Evolutionary conservation across 2,329 filamentous ascomycete species (phyloP), one percentile per base, ranked within the genome.

Genomic region (Didymosphaeria variabile): DNA sequence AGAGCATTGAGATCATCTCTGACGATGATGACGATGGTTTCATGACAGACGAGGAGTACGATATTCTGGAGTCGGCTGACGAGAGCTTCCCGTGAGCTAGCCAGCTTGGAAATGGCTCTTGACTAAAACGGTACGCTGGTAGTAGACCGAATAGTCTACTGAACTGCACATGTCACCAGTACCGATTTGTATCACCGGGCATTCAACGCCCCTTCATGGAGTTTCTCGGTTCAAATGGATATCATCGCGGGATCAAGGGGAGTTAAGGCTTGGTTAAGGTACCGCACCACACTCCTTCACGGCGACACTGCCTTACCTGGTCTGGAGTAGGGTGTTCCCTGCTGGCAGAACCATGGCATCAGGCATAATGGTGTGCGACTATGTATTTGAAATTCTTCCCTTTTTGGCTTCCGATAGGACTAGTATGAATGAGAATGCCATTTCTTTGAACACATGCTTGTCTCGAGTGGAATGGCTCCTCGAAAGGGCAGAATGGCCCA

Each of bases 21-120:
- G 83, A 82, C 38, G 87, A 88, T 38, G 83, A 82, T 34, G 89
- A 90, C 50, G 88, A 91, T 62, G 91, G 90, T 13, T 97, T 97
- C 84, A 81, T 97, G 84, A 98, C 95, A 0, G 95, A 99, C 66
- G 95, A 98, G 78, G 95, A 99, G 81, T 99, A 98, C 78, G 95
- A 99, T 73, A 94, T 98, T 67, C 88, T 98, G 49, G 93, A 97
- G 81, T 94, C 93, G 46, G 97, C 92, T 61, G 94, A 98, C 68
- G 92, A 97, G 78, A 94, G 98, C 59, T 68, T 71, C 62, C 60
- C 55, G 15, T 57, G 42, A 50, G 34, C 23, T 21, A 42, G 23
- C 21, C 23, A 7, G 29, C 5, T 40, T 13, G 49, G 36, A 46
- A n/a, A 34, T 19, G 42, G 23, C 17, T 23, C 6, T 45, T 26